These are phyloP conservation scores for Bonia amplexicaulis DNA, from an alignment of 176 grass and related monocot species.

Conservation along the genomic window DNA sequence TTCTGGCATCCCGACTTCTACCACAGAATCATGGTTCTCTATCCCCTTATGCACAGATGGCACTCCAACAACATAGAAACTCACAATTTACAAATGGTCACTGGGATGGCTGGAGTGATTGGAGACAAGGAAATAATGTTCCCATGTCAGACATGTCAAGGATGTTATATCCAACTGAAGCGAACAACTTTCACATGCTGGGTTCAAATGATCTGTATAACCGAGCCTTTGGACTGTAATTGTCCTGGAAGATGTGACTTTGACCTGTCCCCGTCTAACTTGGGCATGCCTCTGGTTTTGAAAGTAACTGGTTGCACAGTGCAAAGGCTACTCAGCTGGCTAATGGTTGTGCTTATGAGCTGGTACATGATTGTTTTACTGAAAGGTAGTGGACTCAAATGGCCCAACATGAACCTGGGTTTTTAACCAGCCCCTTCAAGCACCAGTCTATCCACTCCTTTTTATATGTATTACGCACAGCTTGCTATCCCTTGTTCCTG, in stretches of 20 bases:
- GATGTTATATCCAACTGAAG: conserved; percentile 52
- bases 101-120: conserved; percentile 66
- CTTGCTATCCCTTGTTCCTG: background rate
- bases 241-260: background rate
- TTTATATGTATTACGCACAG: background rate
- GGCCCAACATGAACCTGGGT: conserved; percentile 12
- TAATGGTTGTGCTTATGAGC: conserved; percentile 5
- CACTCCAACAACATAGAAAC: conserved; percentile 51
- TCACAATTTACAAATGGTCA: conserved; percentile 49
- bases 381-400: background rate
- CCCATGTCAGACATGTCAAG: conserved; percentile 49
- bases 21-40: conserved; percentile 49
- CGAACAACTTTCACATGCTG: conserved; percentile 49
- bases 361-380: conserved; percentile 12
- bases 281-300: conserved; percentile 3
- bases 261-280: conserved; percentile 6
- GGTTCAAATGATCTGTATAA: conserved; percentile 53
- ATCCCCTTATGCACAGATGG: conserved; percentile 44
- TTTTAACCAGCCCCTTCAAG: conserved; percentile 20
- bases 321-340: background rate
- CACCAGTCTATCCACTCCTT: conserved; percentile 18
- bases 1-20: conserved; percentile 52
- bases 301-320: conserved; percentile 5
- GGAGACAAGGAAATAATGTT: conserved; percentile 33
- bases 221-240: conserved; percentile 71